phyloP scores from a whole-genome alignment of 768 basidiomycete genomes.

The Inosperma sp. region DNA sequence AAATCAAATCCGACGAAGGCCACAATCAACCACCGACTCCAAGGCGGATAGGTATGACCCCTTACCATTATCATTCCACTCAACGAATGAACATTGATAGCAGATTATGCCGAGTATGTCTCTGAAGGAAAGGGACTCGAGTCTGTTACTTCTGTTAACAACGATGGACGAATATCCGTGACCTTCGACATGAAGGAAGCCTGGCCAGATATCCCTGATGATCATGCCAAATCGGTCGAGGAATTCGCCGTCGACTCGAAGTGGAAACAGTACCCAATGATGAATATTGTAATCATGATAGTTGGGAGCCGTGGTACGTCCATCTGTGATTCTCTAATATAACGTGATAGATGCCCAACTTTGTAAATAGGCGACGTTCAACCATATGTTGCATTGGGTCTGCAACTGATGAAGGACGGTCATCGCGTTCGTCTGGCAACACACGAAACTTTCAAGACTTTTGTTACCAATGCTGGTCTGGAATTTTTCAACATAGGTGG shows the following conservation, averaged over 20 bases:
- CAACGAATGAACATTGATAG: not conserved
- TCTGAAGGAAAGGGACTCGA: slow-evolving; percentile 39
- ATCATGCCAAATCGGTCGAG: slow-evolving; percentile 41
- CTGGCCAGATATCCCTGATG: slow-evolving; percentile 47
- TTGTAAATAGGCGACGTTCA: slow-evolving; percentile 53
- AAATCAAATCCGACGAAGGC: no score
- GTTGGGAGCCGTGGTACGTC: slow-evolving; percentile 57
- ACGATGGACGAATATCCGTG: slow-evolving; percentile 46
- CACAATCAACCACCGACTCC: not conserved
- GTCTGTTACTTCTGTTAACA: slow-evolving; percentile 37
- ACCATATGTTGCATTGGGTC: slow-evolving; percentile 57
- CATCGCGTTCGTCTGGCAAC: slow-evolving; percentile 61
- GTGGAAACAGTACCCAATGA: slow-evolving; percentile 34
- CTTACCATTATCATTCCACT: not conserved
- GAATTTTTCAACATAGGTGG: slow-evolving; percentile 63
- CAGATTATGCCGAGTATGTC: slow-evolving; percentile 38
- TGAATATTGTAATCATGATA: slow-evolving; percentile 64
- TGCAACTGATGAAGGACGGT: slow-evolving; percentile 42
- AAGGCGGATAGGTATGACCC: no score
- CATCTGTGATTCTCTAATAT: not conserved
- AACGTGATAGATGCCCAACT: not conserved
- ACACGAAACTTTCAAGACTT: slow-evolving; percentile 54
- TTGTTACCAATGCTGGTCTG: slow-evolving; percentile 46
- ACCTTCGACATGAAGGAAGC: slow-evolving; percentile 45
- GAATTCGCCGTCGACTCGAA: slow-evolving; percentile 47